These are phyloP conservation scores for Neopestalotiopsis rosae DNA, from an alignment of 2,329 filamentous ascomycete species.

Conservation along the genomic window DNA sequence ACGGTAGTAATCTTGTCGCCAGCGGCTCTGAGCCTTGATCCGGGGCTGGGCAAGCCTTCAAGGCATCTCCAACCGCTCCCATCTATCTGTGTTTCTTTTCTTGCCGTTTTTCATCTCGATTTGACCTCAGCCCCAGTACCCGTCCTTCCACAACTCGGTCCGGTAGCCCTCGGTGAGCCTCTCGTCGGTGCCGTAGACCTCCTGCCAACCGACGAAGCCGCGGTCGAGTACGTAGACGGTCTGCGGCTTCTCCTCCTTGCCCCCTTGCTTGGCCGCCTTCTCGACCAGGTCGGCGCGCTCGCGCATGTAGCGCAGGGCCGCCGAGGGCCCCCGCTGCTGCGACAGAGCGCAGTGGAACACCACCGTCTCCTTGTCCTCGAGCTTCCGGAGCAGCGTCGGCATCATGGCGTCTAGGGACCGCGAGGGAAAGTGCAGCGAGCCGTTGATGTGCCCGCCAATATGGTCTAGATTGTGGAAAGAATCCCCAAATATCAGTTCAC, in stretches of 20 bases:
- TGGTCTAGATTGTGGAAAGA: constrained; percentile 63
- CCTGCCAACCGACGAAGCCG: constrained; percentile 90
- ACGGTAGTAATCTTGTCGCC: too few species aligned
- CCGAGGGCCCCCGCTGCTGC: constrained; percentile 86
- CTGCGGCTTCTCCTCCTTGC: constrained; percentile 53
- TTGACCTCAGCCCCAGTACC: constrained; percentile 40
- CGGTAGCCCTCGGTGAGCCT: constrained; percentile 82
- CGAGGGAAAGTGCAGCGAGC: constrained; percentile 77
- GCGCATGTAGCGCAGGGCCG: constrained; percentile 79
- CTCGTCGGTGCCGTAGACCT: constrained; percentile 78
- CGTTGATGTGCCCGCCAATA: constrained; percentile 86
- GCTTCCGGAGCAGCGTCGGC: constrained; percentile 80
- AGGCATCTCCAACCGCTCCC: neutral
- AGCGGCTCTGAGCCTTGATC: too few species aligned
- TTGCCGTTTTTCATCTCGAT: neutral
- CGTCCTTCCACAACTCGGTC: constrained; percentile 82
- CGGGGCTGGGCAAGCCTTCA: neutral
- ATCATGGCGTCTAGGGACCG: constrained; percentile 75
- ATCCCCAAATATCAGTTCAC: neutral
- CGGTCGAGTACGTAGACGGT: constrained; percentile 81
- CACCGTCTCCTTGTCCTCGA: constrained; percentile 80
- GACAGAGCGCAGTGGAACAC: constrained; percentile 94
- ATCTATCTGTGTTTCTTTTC: neutral
- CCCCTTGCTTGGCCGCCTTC: constrained; percentile 31
- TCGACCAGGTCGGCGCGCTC: constrained; percentile 60